Conservation (phyloP, 2,329 filamentous ascomycete genomes). For the Aureobasidium namibiae region DNA sequence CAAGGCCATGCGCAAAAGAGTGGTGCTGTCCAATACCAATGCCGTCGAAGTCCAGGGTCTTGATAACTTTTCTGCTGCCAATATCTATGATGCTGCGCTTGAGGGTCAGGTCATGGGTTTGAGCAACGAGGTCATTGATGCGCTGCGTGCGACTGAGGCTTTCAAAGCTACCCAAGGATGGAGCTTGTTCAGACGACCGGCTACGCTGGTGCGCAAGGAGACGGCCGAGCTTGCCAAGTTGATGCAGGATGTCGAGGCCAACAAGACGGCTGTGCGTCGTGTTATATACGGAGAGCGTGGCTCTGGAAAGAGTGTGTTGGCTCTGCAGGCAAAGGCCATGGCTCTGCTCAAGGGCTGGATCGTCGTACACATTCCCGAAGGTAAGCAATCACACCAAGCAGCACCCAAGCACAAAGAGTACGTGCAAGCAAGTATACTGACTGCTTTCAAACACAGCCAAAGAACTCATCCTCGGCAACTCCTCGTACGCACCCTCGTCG, state of each 20-base stretch:
- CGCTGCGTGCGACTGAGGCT: slow-evolving; percentile 72
- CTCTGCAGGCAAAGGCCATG: slow-evolving; percentile 76
- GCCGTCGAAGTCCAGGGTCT: slow-evolving; percentile 69
- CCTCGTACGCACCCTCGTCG: slow-evolving; percentile 66
- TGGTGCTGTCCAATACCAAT: slow-evolving; percentile 90
- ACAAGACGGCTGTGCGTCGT: slow-evolving; percentile 50
- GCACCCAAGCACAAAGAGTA: too few relatives aligned
- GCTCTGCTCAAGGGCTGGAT: slow-evolving; percentile 79
- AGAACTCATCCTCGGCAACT: slow-evolving; percentile 71
- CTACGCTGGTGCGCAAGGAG: slow-evolving; percentile 69
- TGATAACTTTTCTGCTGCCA: slow-evolving; percentile 49
- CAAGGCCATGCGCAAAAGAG: slow-evolving; percentile 77
- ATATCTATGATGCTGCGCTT: slow-evolving; percentile 46
- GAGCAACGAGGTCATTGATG: slow-evolving; percentile 63
- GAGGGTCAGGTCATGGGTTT: slow-evolving; percentile 62
- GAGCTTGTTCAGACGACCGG: slow-evolving; percentile 75
- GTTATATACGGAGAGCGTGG: slow-evolving; percentile 66
- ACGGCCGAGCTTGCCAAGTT: slow-evolving; percentile 59
- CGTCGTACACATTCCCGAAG: slow-evolving; percentile 82
- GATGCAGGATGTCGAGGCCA: slow-evolving; percentile 25
- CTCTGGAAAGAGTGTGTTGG: slow-evolving; percentile 77
- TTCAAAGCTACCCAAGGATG: slow-evolving; percentile 89
- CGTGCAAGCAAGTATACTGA: slow-evolving; percentile 15
- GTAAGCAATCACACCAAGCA: slow-evolving; percentile 41
- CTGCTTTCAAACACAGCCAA: slow-evolving; percentile 27